Evolutionary conservation across 202 grass and related monocot species (phyloP).

Genomic region (Schoenoplectus tabernaemontani): DNA sequence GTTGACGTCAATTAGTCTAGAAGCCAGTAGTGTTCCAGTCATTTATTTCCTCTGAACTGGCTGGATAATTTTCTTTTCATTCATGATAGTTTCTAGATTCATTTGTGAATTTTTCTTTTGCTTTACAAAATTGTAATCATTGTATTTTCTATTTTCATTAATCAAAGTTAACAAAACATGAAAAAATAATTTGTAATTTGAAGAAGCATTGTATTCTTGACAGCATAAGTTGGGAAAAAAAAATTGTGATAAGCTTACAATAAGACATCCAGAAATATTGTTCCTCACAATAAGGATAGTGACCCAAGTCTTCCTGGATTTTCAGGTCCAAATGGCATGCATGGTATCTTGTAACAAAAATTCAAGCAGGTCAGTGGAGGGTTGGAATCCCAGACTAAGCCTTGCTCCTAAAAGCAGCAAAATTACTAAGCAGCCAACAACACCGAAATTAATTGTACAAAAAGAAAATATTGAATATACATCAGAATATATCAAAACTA

Average conservation of each 20-base stretch:
- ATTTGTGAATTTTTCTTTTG: neutral
- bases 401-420: neutral
- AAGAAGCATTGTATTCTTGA: neutral
- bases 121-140: neutral
- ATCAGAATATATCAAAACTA: constrained; percentile 1
- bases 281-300: neutral
- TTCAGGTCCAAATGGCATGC: neutral
- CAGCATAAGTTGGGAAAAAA: neutral
- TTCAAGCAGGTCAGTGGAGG: neutral
- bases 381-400: no score
- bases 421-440: neutral
- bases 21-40: no score
- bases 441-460: neutral
- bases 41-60: neutral
- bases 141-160: neutral
- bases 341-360: neutral
- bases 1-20: no score
- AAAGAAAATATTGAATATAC: neutral
- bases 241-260: neutral
- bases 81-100: neutral
- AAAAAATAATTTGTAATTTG: neutral
- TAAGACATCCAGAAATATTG: neutral
- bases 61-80: neutral
- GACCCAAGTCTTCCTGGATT: neutral
- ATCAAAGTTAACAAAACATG: neutral